Evolutionary conservation across 768 basidiomycete species (phyloP).

Genomic region (Strobilomyces confusus): DNA sequence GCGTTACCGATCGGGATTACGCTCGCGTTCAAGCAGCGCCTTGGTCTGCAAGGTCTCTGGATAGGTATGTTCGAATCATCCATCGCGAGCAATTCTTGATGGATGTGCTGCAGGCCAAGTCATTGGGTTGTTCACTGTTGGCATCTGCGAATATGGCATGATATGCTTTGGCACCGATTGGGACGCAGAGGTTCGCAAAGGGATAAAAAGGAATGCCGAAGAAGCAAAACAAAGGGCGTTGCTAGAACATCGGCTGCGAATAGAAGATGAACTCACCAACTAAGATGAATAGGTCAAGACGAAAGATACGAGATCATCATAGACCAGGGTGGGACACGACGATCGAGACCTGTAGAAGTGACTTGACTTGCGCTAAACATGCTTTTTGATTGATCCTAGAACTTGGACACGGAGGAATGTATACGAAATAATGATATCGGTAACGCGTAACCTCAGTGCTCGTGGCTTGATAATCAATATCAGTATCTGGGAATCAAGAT

Average conservation of each 20-base stretch:
- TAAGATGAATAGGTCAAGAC: slow-evolving; percentile 3
- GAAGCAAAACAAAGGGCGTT: slow-evolving; percentile 30
- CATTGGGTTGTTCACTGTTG: slow-evolving; percentile 68
- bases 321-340: neutral
- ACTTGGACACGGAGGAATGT: neutral
- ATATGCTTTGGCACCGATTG: slow-evolving; percentile 53
- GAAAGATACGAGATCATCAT: neutral
- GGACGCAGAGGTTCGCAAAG: slow-evolving; percentile 42
- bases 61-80: slow-evolving; percentile 31
- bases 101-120: slow-evolving; percentile 52
- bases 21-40: slow-evolving; percentile 43
- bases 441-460: neutral
- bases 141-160: slow-evolving; percentile 59
- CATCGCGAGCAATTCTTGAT: slow-evolving; percentile 8
- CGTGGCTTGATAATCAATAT: neutral
- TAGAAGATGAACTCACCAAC: slow-evolving; percentile 13
- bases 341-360: too few species aligned
- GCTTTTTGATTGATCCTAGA: neutral
- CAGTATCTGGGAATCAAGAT: neutral
- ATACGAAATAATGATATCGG: neutral
- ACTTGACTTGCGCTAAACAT: neutral
- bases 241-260: slow-evolving; percentile 18
- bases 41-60: slow-evolving; percentile 52
- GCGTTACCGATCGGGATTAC: slow-evolving; percentile 50
- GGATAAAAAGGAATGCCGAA: slow-evolving; percentile 34